phyloP scores from a whole-genome alignment of 1,284 basidiomycete species.

The Phenoliferia sp. region DNA sequence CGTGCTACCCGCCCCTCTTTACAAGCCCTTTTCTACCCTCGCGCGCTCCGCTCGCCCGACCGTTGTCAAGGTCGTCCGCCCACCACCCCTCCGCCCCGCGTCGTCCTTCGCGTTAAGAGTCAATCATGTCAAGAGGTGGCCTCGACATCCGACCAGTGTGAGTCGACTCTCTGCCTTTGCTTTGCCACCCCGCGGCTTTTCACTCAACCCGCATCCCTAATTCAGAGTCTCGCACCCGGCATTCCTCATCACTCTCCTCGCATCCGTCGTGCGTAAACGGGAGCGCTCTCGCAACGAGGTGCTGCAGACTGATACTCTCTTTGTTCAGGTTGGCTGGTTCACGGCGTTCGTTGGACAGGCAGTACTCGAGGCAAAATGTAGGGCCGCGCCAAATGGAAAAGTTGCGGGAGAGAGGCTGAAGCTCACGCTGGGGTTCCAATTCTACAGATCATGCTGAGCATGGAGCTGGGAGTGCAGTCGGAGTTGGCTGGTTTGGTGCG shows the following conservation, averaged over 20 bases:
- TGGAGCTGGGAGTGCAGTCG: constrained; percentile 48
- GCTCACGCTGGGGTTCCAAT: constrained; percentile 5
- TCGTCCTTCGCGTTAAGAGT: too few relatives aligned
- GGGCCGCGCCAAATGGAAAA: not conserved
- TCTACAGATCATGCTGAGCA: constrained; percentile 28
- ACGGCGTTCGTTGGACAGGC: constrained; percentile 72
- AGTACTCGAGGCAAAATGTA: constrained; percentile 29
- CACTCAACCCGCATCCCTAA: not conserved
- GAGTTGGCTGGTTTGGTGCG: constrained; percentile 85
- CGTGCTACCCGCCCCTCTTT: not conserved
- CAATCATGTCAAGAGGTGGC: constrained; percentile 9
- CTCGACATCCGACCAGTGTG: constrained; percentile 22
- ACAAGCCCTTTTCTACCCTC: too few relatives aligned
- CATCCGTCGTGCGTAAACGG: constrained; percentile 48
- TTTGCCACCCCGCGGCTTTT: not conserved
- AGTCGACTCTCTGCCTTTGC: not conserved
- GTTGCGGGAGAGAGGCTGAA: not conserved
- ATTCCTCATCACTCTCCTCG: constrained; percentile 77
- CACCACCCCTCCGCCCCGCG: too few relatives aligned
- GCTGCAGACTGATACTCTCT: too few relatives aligned
- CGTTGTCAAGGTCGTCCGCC: too few relatives aligned
- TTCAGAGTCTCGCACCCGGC: constrained; percentile 64
- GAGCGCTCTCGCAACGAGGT: too few relatives aligned
- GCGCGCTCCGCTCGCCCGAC: too few relatives aligned
- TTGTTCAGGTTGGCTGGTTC: constrained; percentile 63